Conservation (phyloP, 306 rosid genomes). For the Arachis hypogaea region DNA sequence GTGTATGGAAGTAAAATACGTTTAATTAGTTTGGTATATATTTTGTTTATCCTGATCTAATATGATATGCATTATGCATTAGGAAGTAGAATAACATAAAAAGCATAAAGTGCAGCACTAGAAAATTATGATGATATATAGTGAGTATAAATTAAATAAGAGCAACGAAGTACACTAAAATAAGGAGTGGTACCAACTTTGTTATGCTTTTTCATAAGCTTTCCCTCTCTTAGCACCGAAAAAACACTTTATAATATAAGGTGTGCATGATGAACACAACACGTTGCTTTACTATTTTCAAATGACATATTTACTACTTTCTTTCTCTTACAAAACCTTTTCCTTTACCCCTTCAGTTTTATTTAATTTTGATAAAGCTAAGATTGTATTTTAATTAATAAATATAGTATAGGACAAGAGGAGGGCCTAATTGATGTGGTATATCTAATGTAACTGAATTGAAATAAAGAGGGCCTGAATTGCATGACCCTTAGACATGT, state of each 20-base stretch:
- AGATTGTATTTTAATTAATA: conserved; percentile 7
- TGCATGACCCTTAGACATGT: conserved; percentile 71
- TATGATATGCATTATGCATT: conserved; percentile 1
- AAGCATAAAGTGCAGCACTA: background rate
- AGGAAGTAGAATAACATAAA: conserved; percentile 6
- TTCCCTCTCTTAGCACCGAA: conserved; percentile 33
- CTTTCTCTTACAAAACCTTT: conserved; percentile 38
- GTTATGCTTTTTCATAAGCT: conserved; percentile 31
- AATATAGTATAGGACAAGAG: conserved; percentile 26
- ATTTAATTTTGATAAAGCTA: no score
- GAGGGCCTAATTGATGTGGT: conserved; percentile 43
- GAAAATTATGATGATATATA: conserved; percentile 8
- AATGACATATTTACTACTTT: conserved; percentile 19
- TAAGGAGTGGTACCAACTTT: conserved; percentile 13
- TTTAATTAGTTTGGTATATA: no score
- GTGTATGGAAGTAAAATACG: no score
- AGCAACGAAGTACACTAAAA: conserved; percentile 11
- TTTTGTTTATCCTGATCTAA: no score
- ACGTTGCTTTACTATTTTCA: conserved; percentile 48
- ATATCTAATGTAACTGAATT: conserved; percentile 55
- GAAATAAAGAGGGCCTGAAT: conserved; percentile 50
- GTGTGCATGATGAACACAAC: conserved; percentile 22
- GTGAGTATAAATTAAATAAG: background rate
- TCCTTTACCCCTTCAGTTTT: conserved; percentile 34
- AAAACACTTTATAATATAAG: conserved; percentile 26